Evolutionary conservation across 2,329 filamentous ascomycete species (phyloP), one percentile per base, ranked within the genome.

Genomic region (Cadophora malorum): DNA sequence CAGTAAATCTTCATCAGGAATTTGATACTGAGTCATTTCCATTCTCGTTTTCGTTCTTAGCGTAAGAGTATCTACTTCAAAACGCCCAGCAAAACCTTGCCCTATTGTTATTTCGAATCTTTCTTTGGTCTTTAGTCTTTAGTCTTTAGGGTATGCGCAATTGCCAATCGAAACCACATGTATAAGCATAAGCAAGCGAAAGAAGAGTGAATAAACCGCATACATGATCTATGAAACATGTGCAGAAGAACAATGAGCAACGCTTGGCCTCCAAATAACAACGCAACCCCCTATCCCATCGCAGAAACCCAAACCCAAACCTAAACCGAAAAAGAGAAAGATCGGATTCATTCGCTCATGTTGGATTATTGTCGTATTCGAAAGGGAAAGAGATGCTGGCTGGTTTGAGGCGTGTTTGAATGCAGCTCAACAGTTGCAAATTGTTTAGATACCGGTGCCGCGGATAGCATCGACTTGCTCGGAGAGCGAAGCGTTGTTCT

Each of bases 401-500:
- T 3, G 19, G 4, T 6, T 59, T 45, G 5, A 21, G 21, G 10
- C 12, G 21, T 9, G 8, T 8, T 45, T 3, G 6, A 21, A 16
- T 47, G 16, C 21, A 8, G 8, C 9, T 35, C 5, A 5, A 47
- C 4, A 21, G 4, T 4, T 47, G 45, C 19, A 1, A 25, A 9
- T 25, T 8, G n/a, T 19, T 66, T 63, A 70, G 55, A 72, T 68
- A 49, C 75, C 72, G 58, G 76, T 74, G 41, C 75, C 75, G 16
- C 73, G 74, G 63, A 79, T 77, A 56, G 74, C 72, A 73, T 79
- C 77, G 23, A 79, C 75, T 61, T 74, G 76, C 50, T 75, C 69
- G 56, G 75, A 78, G 10, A 77, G 71, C 12, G 70, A 68, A 61
- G 76, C 77, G 64, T 79, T 79, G 72, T 79, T 91, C 70, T 80